Evolutionary conservation across 2,329 filamentous ascomycete genomes (phyloP), one percentile per base, ranked within the genome.

Genomic region (Sphaerostilbella broomeana): DNA sequence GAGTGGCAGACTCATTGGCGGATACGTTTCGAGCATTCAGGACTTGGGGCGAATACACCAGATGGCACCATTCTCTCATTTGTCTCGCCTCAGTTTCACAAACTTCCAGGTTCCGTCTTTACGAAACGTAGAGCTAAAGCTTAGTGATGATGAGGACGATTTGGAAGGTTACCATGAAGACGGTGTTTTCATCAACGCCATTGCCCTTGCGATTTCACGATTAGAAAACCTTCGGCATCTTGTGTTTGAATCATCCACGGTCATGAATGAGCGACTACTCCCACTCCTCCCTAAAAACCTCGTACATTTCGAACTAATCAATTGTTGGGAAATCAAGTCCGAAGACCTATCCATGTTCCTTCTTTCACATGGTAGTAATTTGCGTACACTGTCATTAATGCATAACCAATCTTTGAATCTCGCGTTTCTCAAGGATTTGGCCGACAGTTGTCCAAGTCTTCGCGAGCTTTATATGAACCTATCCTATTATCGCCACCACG

Each of bases 351-450:
- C 69, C 18, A 56, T 61, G 0, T 95, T 84, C 52, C 69, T 95
- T 27, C 56, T 68, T 5, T 73, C 73, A 1, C 79, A 86, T 51
- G 89, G 88, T 0, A 61, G 66, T 16, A 64, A 75, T n/a, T 65
- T 97, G 16, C 72, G 73, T 37, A 73, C 75, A 25, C 69, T 97
- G 6, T 73, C 71, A 2, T 66, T 95, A 5, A 76, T 82, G 38
- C 84, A 94, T 60, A 94, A 94, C 52, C 80, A 86, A 45, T 79
- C 81, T 3, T 68, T 95, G 26, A 83, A 80, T 51, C 63, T 95
- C 27, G 77, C 73, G 0, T 95, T 95, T 52, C 68, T 92, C 6
- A 73, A 78, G 0, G 60, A 72, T 18, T 62, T 97, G 31, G 78
- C 75, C 13, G 58, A 64, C 4, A 71, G 74, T 2, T 95, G 88